Base-by-base conservation (phyloP, 2,329 filamentous ascomycete genomes). In the Epichloe brachyelytri region DNA sequence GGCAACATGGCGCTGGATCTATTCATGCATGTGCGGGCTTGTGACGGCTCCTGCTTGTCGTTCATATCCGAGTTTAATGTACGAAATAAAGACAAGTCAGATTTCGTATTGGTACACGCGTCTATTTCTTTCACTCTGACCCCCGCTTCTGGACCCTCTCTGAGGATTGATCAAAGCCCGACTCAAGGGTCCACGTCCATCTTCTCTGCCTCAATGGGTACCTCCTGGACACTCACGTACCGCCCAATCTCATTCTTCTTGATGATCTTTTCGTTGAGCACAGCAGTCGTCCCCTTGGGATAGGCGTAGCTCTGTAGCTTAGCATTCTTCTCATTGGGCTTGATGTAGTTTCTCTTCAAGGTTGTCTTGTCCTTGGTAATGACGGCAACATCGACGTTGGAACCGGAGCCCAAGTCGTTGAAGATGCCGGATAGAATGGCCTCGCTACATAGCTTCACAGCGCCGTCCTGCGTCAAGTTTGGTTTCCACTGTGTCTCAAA, bases 341-440 rank as follows among this genome's bases (percentile, higher is more conserved):
- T 91, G 68, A 94, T 85, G 75, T 86, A 93, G 73, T 95, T 95
- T 64, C 93, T 80, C 78, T 94, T 78, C 65, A 98, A 71, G 30
- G 87, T 93, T 30, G 93, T 95, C 82, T 95, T 96, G 61, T 96
- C 90, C 62, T 84, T 79, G 55, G 91, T 95, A 66, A 98, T 98
- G 62, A 98, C 80, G 57, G 89, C 91, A 36, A 98, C 86, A 65
- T 98, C 94, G 52, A 98, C 93, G 67, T 98, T 98, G 66, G 88
- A 95, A 62, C 93, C 93, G 3, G 89, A 96, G 14, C 93, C 93
- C 66, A 98, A 68, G 71, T 98, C 93, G 76, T 98, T 98, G 76
- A 93, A 98, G 72, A 98, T 95, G 83, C 93, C 93, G 11, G 94
- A 86, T 72, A 89, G 77, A 64, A 98, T 96, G 45, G 91, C 91